A percentile compares a stretch with the other conserved stretches of the same genome.
These are phyloP conservation scores for Astragalus membranaceus DNA, from an alignment of 306 rosid genomes.

Conservation along the genomic window DNA sequence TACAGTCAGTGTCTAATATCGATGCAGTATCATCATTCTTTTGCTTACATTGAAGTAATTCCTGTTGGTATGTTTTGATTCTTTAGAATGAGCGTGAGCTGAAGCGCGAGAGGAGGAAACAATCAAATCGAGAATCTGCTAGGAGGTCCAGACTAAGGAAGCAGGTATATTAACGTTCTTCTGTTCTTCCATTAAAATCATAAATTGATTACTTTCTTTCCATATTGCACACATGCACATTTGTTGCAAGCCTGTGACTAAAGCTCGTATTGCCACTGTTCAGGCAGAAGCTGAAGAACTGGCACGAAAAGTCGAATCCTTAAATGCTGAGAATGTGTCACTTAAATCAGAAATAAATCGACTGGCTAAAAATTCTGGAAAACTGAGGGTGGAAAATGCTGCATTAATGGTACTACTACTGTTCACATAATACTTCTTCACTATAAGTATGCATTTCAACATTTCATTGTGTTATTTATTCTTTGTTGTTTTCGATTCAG, in stretches of 20 bases:
- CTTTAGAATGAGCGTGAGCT: conserved; percentile 74
- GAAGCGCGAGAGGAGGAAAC: conserved; percentile 90
- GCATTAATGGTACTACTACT: conserved; percentile 48
- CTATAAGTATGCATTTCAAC: background rate
- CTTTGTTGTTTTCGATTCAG: conserved; percentile 29
- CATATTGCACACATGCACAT: background rate
- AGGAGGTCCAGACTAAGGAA: conserved; percentile 92
- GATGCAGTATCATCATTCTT: background rate
- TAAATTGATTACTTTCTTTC: background rate
- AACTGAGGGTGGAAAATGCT: conserved; percentile 63
- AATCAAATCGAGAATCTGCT: conserved; percentile 94
- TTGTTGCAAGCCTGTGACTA: conserved; percentile 1
- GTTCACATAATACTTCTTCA: background rate
- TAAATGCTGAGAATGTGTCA: conserved; percentile 52
- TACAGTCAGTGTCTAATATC: conserved; percentile 17
- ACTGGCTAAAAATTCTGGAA: conserved; percentile 55
- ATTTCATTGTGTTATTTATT: background rate
- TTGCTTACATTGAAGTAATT: background rate
- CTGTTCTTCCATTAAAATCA: background rate
- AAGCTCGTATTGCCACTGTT: background rate
- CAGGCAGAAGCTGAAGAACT: conserved; percentile 93
- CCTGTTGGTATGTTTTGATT: conserved; percentile 17
- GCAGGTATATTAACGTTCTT: conserved; percentile 58
- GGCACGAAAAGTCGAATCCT: conserved; percentile 62
- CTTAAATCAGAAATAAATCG: conserved; percentile 61